A percentile compares a stretch with the other conserved stretches of the same genome.
Conservation (phyloP, 371 early-diverging fungal species). For the Rhizopus sp. region DNA sequence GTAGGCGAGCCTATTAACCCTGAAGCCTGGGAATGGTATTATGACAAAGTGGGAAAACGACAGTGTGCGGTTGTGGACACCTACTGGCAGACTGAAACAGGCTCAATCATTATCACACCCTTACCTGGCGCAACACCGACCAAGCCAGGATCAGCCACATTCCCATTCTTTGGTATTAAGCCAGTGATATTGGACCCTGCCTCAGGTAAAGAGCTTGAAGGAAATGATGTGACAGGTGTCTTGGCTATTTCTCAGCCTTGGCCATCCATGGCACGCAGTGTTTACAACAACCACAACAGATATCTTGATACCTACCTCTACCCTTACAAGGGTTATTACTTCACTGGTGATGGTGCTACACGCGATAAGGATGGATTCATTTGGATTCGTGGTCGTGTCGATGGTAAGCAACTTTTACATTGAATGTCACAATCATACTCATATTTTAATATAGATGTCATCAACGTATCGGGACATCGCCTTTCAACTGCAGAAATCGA, state of each 20-base stretch:
- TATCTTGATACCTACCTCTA: conserved; percentile 90
- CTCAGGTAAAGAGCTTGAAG: conserved; percentile 72
- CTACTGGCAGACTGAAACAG: conserved; percentile 97
- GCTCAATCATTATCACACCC: conserved; percentile 93
- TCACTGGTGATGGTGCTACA: conserved; percentile 87
- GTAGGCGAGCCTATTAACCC: conserved; percentile 99
- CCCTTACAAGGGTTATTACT: conserved; percentile 86
- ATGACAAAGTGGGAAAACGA: conserved; percentile 84
- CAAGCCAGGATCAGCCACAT: conserved; percentile 95
- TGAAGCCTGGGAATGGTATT: conserved; percentile 98
- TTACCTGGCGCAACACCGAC: conserved; percentile 83
- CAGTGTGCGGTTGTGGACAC: conserved; percentile 95
- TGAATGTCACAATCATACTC: not conserved
- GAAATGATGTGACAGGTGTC: conserved; percentile 89
- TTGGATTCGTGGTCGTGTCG: conserved; percentile 94
- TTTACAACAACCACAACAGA: conserved; percentile 89
- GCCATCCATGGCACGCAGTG: conserved; percentile 96
- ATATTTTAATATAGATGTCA: conserved; percentile 75
- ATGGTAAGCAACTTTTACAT: conserved; percentile 45
- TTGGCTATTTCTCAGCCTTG: conserved; percentile 88
- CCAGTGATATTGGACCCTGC: conserved; percentile 81
- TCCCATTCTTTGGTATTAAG: conserved; percentile 97
- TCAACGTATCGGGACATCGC: conserved; percentile 98
- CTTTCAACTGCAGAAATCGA: conserved; percentile 96
- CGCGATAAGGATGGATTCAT: conserved; percentile 92